Base-by-base conservation (phyloP, 495 filamentous ascomycete species). In the Astrothelium subdiscretum region DNA sequence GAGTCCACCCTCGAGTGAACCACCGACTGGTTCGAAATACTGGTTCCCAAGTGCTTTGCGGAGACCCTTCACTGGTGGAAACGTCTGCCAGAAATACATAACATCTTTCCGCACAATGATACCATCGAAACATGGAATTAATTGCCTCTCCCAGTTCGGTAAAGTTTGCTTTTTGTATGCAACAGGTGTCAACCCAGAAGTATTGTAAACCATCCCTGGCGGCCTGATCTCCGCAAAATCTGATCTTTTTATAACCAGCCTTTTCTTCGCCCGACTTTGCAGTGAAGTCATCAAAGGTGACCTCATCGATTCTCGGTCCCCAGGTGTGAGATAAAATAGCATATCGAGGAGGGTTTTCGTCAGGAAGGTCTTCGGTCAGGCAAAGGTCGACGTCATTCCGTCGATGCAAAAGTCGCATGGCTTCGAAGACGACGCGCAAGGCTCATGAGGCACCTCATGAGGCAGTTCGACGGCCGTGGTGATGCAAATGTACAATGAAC, bases 1-100 rank as follows among this genome's bases (percentile, higher is more conserved):
- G 43, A 24, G 63, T 65, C 63, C 63, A 65, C 32, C 63, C 63
- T 20, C 63, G 60, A n/a, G 6, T 58, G 32, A 63, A 66, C 65
- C 65, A 66, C 20, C 57, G 22, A 51, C 65, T 67, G 11, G 1
- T 2, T 18, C 32, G 26, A 20, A 67, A 67, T 6, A 15, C 35
- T 38, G 0, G 1, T 6, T 38, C 35, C 35, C 35, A 38, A 6
- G 35, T 38, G 8, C 15, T 15, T 38, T 38, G 35, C 8, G 8
- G 15, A 38, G 8, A 38, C 35, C 35, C 15, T 6, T 38, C 35
- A 15, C 2, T 31, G 26, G 31, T 32, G 11, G 57, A 2, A 11
- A 59, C 57, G 20, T 59, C 57, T 11, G 57, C 5, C 26, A 59
- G 31, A 31, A 32, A 59, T 35, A 59, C 57, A 2, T 59, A 59